A percentile compares a stretch with the other conserved stretches of the same genome.
phyloP scores from a whole-genome alignment of 805 yeast species.

The Starmerella apicola region DNA sequence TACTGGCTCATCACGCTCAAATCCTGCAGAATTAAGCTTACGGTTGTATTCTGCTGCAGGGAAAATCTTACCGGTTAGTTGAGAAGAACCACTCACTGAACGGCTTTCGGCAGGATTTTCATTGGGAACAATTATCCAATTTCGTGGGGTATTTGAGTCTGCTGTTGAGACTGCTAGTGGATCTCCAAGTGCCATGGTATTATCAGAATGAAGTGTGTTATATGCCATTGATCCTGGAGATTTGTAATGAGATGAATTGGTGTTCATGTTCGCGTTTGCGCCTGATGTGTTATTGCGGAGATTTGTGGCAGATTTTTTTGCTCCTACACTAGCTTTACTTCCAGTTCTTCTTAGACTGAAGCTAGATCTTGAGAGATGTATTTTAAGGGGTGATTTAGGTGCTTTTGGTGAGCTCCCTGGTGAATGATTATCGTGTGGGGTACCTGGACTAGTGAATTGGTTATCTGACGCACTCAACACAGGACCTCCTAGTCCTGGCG shows the following conservation, averaged over 20 bases:
- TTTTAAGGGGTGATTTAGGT: conserved; percentile 13
- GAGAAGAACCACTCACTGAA: conserved; percentile 21
- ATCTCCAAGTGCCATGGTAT: conserved; percentile 1
- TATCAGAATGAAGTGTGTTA: not conserved
- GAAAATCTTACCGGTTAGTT: conserved; percentile 17
- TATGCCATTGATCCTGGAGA: too few relatives aligned
- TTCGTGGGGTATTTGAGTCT: not conserved
- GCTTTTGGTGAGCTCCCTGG: conserved; percentile 2
- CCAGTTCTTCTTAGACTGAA: conserved; percentile 15
- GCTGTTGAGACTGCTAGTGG: conserved; percentile 1
- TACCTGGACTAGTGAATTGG: not conserved
- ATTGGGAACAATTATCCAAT: conserved; percentile 15
- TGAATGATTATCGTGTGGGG: not conserved
- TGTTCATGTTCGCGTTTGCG: not conserved
- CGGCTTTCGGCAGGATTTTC: conserved; percentile 18
- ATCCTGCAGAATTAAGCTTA: conserved; percentile 22
- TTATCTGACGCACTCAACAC: too few relatives aligned
- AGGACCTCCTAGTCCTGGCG: too few relatives aligned
- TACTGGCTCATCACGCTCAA: conserved; percentile 21
- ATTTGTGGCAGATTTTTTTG: not conserved
- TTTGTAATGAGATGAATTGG: too few relatives aligned
- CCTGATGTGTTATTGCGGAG: not conserved
- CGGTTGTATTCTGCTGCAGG: conserved; percentile 23
- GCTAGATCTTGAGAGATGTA: conserved; percentile 12
- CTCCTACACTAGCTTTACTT: conserved; percentile 4